Base-by-base conservation (phyloP, 768 basidiomycete genomes). In the Hericium erinaceus region DNA sequence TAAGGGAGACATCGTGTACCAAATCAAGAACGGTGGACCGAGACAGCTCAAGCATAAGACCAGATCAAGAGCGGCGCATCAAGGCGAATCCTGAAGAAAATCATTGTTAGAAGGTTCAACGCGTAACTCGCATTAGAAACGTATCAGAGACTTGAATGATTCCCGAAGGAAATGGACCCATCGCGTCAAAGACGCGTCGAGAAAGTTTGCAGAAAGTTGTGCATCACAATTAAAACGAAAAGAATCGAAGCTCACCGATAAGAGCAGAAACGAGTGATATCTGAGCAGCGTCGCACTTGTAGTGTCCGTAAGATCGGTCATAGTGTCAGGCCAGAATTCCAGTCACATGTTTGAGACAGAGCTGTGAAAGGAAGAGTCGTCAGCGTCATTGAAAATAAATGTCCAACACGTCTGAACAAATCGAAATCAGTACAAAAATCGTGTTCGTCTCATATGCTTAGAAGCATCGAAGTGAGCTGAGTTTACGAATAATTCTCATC, bases 91-190 rank as follows among this genome's bases (percentile, higher is more conserved):
- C 33, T 33, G 33, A 33, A 33, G 2, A 33, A 33, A 8, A 33
- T 33, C 33, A 10, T 33, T 33, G 33, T 33, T 33, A 33, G 33
- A 33, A 33, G 8, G 33, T 33, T 33, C 5, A 33, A 33, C 28
- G 33, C 33, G n/a, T 46, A 2, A 20, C 16, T 18, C 16, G n/a
- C 28, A 37, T 48, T n/a, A 33, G 24, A 59, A 54, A 39, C 15
- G 61, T 37, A 53, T 86, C 84, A 85, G 85, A 80, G 84, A 86
- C 84, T 87, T 86, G 85, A 87, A 87, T 86, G 83, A 82, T 77
- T 84, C 80, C 83, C 75, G 72, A 81, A 82, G 82, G 82, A 79
- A 46, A 51, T 70, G 65, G 67, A 74, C 77, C 75, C 83, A 83
- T 62, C 38, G 80, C 80, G 79, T 76, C 39, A 18, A 41, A 70